These are phyloP conservation scores for Blastobotrys parvus DNA, from an alignment of 805 yeast species.

Conservation along the genomic window DNA sequence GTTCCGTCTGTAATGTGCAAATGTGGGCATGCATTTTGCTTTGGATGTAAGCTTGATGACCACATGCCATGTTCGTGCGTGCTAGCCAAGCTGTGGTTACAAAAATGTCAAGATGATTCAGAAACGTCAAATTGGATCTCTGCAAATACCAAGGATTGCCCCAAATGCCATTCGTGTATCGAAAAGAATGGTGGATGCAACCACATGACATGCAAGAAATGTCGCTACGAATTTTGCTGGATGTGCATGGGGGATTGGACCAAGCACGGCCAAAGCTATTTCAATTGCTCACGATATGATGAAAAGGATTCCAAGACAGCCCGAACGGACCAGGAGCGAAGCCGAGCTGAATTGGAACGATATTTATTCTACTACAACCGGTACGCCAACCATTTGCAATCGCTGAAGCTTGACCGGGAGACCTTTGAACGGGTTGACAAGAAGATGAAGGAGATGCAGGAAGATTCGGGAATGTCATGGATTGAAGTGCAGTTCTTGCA, in stretches of 20 bases:
- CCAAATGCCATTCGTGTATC: conserved; percentile 67
- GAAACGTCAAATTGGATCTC: conserved; percentile 84
- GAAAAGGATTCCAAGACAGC: conserved; percentile 35
- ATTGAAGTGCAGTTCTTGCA: conserved; percentile 78
- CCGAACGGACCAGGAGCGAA: conserved; percentile 34
- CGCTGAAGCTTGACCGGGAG: conserved; percentile 62
- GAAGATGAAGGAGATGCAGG: conserved; percentile 58
- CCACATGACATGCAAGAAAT: conserved; percentile 84
- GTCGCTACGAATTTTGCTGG: conserved; percentile 82
- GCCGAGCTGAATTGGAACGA: conserved; percentile 46
- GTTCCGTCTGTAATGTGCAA: conserved; percentile 67
- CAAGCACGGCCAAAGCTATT: conserved; percentile 54
- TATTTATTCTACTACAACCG: conserved; percentile 71
- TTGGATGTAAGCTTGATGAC: conserved; percentile 61
- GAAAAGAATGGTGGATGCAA: conserved; percentile 97
- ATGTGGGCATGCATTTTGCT: conserved; percentile 67
- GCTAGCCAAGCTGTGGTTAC: conserved; percentile 61
- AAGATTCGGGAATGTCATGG: conserved; percentile 63
- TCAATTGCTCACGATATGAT: conserved; percentile 55
- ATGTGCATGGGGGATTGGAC: conserved; percentile 75
- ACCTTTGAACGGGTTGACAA: conserved; percentile 56
- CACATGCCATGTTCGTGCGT: conserved; percentile 83
- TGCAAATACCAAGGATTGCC: conserved; percentile 79
- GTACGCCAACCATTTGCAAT: conserved; percentile 66
- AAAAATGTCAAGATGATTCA: conserved; percentile 75